Evolutionary conservation across 192 early-diverging fungal genomes (phyloP), one percentile per base, ranked within the genome.

Genomic region (Coemansia sp.): DNA sequence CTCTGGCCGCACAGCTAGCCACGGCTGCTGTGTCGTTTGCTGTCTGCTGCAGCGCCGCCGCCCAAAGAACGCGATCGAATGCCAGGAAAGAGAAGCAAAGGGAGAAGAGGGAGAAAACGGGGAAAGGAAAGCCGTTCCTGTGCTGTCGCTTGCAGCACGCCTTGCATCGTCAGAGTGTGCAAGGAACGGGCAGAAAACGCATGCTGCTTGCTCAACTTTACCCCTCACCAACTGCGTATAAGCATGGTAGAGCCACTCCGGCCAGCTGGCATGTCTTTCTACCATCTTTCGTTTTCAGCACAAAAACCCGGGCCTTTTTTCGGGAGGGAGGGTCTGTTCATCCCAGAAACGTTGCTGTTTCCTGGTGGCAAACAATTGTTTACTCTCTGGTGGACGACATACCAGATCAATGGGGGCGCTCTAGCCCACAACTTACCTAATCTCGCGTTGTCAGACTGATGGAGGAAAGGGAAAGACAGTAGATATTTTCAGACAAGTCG

Each of bases 131-230:
- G 51, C 51, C 5, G 17, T 38, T 25, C 13, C 25, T 56, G 55
- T 37, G 55, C 25, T 25, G 7, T 38, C 55, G 9, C 55, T 56
- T 56, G 55, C 55, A 56, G 55, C 55, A 38, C 2, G 55, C 55
- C 55, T 56, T 56, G 14, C 55, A 38, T 56, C 2, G 22, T 13
- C 55, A 17, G 5, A 50, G n/a, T 17, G 14, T 38, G 38, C 8
- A 11, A 38, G 32, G 55, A 37, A 56, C 1, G 14, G 55, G 55
- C 37, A 56, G 10, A 13, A 56, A 37, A 16, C 55, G 22, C 55
- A 56, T 56, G 25, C 55, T 56, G 55, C 55, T 38, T 32, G 19
- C 9, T 56, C 20, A 11, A 7, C 55, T 7, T 19, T 1, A 25
- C 55, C 51, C 51, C 7, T 53, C 51, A 20, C n/a, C 32, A 32